Conservation (phyloP, 257 asterid species). For the Solanum virginianum region DNA sequence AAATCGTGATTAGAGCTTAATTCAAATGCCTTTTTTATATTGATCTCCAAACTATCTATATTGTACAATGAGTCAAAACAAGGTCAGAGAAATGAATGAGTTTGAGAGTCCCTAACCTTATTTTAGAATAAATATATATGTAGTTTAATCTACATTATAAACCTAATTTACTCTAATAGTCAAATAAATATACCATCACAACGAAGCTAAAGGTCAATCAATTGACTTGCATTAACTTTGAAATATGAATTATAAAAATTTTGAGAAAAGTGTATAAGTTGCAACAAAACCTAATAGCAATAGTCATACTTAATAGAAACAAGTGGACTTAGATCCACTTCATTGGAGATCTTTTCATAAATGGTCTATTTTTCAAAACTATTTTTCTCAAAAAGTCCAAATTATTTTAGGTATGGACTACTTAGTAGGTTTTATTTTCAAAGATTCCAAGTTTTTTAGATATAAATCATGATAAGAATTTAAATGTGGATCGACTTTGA, state of each 20-base stretch:
- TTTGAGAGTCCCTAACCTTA: background rate
- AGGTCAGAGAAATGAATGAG: background rate
- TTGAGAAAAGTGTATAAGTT: background rate
- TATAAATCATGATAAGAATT: background rate
- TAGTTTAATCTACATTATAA: background rate
- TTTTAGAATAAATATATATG: background rate
- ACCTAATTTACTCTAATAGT: background rate
- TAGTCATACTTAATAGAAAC: background rate
- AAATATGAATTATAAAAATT: background rate
- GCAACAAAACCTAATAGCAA: constrained; percentile 6
- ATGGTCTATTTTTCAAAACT: background rate
- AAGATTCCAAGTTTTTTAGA: background rate
- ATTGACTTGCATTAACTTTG: background rate
- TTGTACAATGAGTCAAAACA: background rate
- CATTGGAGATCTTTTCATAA: constrained; percentile 10
- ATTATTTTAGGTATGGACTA: background rate
- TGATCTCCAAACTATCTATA: background rate
- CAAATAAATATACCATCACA: background rate
- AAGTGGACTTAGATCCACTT: constrained; percentile 12
- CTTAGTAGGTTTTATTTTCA: background rate
- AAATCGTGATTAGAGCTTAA: background rate
- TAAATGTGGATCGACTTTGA: background rate
- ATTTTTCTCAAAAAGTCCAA: background rate
- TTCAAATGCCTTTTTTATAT: background rate
- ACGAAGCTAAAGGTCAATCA: background rate